Base-by-base conservation (phyloP, 257 asterid genomes). In the Jasminum sambac region DNA sequence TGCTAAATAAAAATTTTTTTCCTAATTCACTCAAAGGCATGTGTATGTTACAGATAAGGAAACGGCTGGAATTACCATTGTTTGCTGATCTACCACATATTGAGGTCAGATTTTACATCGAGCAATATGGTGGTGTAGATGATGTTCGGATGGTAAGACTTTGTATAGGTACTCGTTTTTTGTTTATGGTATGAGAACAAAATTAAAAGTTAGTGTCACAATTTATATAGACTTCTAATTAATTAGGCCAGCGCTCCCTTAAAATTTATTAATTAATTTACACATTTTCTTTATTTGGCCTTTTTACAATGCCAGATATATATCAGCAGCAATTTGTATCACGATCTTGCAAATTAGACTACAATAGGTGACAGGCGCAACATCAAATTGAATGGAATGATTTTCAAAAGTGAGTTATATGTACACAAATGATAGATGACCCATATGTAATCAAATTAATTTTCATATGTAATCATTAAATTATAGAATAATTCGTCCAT, bases 301-400 rank as follows among this genome's bases (percentile, higher is more conserved):
- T 41, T 41, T 4, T 14, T n/a, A 76, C 87, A 77, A 80, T 83
- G 88, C 67, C 71, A 2, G 89, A 87, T 11, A n/a, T n/a, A n/a
- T n/a, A 74, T 84, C 61, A 80, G 83, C 55, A 84, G 80, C 36
- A 69, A 82, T 55, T 64, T 70, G 0, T 84, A 78, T 46, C 73
- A 74, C 5, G 81, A 82, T 63, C 74, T 83, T 34, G 92, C 88
- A 36, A 82, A 55, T 36, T 57, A 41, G 92, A 84, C 52, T 87
- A 78, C 80, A 78, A 71, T 26, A 76, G 73, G 73, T 84, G 92
- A 62, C 92, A 87, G 73, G 74, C 69, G 4, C 85, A 80, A 11
- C 92, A 87, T 80, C 85, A 79, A 43, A 52, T 59, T 8, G 92
- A 87, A 68, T 84, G 92, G 92, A 30, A 34, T 1, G 16, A 34